Percentiles rank a stretch among this genome's conserved stretches.
Conservation (phyloP, 768 basidiomycete genomes). For the Boletus subcaerulescens region DNA sequence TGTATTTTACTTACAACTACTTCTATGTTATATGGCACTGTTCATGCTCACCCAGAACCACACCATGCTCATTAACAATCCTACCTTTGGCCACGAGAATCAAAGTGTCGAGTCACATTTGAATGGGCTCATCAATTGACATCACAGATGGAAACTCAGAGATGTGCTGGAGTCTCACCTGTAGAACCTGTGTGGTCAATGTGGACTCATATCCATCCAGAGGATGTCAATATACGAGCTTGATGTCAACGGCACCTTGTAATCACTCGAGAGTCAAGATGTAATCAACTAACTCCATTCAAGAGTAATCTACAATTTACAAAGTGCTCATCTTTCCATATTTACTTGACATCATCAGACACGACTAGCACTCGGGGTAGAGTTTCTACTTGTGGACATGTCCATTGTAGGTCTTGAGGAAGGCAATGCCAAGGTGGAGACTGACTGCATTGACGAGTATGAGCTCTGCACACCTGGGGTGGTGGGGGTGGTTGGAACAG, state of each 20-base stretch:
- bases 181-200: constrained; percentile 45
- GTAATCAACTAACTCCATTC: constrained; percentile 28
- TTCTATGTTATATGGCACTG: too few species aligned
- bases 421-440: not conserved
- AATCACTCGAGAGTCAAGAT: constrained; percentile 12
- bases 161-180: constrained; percentile 64
- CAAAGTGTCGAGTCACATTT: constrained; percentile 38
- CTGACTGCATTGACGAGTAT: not conserved
- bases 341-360: constrained; percentile 6
- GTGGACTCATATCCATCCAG: constrained; percentile 63
- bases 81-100: constrained; percentile 12
- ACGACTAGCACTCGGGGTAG: not conserved
- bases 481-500: not conserved
- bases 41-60: too few species aligned
- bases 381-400: not conserved
- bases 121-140: constrained; percentile 1
- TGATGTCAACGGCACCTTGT: constrained; percentile 27
- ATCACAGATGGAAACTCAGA: constrained; percentile 63
- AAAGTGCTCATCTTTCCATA: not conserved
- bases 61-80: too few species aligned
- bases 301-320: constrained; percentile 10
- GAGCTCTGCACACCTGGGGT: not conserved
- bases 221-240: constrained; percentile 82
- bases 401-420: not conserved
- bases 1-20: too few species aligned